Conservation (phyloP, 2,329 filamentous ascomycete genomes). For the Claviceps quebecensis region DNA sequence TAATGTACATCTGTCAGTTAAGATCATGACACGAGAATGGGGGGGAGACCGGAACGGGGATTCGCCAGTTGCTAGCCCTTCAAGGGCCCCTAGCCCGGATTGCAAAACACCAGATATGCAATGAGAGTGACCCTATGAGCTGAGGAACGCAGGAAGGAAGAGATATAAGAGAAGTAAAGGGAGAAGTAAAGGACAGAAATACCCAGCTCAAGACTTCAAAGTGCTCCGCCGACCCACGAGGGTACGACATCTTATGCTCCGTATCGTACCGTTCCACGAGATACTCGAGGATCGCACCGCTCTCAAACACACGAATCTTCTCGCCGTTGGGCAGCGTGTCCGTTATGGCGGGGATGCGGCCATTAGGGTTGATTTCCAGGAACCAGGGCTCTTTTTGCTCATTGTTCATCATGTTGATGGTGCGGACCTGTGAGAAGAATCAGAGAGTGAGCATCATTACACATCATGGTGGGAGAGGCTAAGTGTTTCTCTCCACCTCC, state of each 20-base stretch:
- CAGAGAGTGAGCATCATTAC: background rate
- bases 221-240: constrained; percentile 55
- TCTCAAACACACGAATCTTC: constrained; percentile 67
- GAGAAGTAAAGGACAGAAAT: constrained; percentile 8
- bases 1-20: background rate
- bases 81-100: too few species aligned
- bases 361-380: constrained; percentile 83
- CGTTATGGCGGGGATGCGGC: constrained; percentile 76
- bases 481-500: too few species aligned
- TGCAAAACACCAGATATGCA: too few species aligned
- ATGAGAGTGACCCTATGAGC: too few species aligned
- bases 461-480: too few species aligned
- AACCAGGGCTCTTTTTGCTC: constrained; percentile 81
- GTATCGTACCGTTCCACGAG: constrained; percentile 69
- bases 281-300: constrained; percentile 72
- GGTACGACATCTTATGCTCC: constrained; percentile 72
- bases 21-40: too few species aligned
- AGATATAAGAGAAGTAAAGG: background rate
- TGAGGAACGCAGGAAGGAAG: background rate
- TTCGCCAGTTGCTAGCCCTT: too few species aligned
- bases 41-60: too few species aligned
- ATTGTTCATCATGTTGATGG: constrained; percentile 59
- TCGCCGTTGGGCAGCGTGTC: constrained; percentile 64
- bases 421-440: constrained; percentile 27
- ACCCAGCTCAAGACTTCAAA: constrained; percentile 73